These are phyloP conservation scores for Aureobasidium sp. DNA, from an alignment of 2,329 filamentous ascomycete species.

Conservation along the genomic window DNA sequence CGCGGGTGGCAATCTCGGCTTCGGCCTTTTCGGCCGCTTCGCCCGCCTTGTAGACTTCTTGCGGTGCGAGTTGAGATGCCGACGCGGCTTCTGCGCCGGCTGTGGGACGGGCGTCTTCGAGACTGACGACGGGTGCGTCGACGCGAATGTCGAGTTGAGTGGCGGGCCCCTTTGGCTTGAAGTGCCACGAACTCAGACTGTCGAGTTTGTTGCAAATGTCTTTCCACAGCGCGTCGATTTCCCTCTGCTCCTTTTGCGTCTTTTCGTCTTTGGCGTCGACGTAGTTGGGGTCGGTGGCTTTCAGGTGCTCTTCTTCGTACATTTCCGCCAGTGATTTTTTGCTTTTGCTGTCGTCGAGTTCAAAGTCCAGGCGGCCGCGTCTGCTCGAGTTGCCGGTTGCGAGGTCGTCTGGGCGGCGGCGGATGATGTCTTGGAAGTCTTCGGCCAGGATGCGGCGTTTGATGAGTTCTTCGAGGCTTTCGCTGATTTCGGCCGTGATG, in stretches of 20 bases:
- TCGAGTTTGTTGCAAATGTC: conserved; percentile 75
- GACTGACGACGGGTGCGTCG: conserved; percentile 82
- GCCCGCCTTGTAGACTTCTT: conserved; percentile 85
- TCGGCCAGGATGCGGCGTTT: conserved; percentile 84
- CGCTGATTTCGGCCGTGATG: conserved; percentile 83
- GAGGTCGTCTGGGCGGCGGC: conserved; percentile 69
- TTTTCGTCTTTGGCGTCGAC: conserved; percentile 78
- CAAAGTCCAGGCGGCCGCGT: conserved; percentile 58
- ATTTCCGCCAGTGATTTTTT: conserved; percentile 82
- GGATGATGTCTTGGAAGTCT: conserved; percentile 87
- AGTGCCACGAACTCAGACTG: conserved; percentile 86
- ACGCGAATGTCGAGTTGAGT: conserved; percentile 79
- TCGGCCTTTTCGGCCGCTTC: conserved; percentile 49
- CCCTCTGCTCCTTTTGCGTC: conserved; percentile 65
- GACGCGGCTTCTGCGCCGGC: conserved; percentile 67
- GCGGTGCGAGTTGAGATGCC: conserved; percentile 73
- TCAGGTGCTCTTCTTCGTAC: conserved; percentile 88
- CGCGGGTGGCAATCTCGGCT: conserved; percentile 61
- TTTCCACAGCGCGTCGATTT: conserved; percentile 77
- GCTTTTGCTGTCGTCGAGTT: conserved; percentile 82
- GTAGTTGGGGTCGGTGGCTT: conserved; percentile 66
- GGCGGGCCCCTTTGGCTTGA: conserved; percentile 79
- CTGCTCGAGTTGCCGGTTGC: conserved; percentile 54
- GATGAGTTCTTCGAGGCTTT: conserved; percentile 87
- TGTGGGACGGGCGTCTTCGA: conserved; percentile 91